These are phyloP conservation scores for Botrytis porri DNA, from an alignment of 2,329 filamentous ascomycete species.

Conservation along the genomic window DNA sequence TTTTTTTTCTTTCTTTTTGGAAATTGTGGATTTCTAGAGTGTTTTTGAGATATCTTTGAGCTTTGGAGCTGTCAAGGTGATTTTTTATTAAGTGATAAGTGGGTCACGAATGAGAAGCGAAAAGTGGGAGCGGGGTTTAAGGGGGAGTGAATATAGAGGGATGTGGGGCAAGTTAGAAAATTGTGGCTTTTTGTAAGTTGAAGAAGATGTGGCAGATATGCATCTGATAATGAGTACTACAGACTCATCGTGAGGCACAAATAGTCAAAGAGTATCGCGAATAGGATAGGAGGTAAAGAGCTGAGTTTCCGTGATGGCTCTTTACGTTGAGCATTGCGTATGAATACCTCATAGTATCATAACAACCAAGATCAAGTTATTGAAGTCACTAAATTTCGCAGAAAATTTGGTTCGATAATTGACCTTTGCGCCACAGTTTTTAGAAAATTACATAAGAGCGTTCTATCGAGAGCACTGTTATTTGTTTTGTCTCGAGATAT, in stretches of 20 bases:
- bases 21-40: background rate
- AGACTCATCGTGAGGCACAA: background rate
- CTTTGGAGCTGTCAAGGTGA: accelerated
- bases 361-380: background rate
- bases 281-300: background rate
- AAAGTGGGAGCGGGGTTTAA: background rate
- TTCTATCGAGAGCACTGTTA: too few species aligned
- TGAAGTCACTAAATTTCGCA: too few species aligned
- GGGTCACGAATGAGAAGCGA: background rate
- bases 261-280: background rate
- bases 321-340: background rate
- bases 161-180: background rate
- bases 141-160: background rate
- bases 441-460: too few species aligned
- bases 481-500: too few species aligned
- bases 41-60: background rate
- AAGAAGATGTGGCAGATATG: background rate
- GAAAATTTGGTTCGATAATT: too few species aligned
- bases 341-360: background rate
- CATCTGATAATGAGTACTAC: too few species aligned
- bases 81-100: background rate
- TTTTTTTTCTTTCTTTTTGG: background rate
- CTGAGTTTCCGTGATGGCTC: background rate
- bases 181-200: background rate
- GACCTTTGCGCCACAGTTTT: too few species aligned